Conservation (phyloP, 2,329 filamentous ascomycete genomes). For the Aspergillus sp. region DNA sequence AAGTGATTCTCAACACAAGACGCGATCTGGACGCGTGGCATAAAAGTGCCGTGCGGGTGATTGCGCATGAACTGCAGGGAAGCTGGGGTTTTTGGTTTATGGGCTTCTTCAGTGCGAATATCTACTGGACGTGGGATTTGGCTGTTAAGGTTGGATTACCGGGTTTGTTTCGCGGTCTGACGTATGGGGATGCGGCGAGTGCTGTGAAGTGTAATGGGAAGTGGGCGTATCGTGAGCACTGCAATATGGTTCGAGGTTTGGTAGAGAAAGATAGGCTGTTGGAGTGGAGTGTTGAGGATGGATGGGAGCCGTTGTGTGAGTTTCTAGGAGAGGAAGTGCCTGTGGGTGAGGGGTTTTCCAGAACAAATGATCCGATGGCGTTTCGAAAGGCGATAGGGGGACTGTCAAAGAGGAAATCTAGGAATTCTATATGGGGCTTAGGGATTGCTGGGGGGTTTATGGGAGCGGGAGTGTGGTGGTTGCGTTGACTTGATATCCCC, state of each 20-base stretch:
- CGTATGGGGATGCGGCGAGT: constrained; percentile 2
- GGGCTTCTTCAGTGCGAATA: constrained; percentile 5
- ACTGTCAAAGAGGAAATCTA: neutral
- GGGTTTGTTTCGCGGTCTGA: constrained; percentile 5
- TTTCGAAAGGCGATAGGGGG: neutral
- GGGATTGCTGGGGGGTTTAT: too few relatives aligned
- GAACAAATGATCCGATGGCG: neutral
- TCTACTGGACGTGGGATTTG: constrained; percentile 8
- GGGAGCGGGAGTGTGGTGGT: too few relatives aligned
- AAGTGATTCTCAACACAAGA: constrained; percentile 8
- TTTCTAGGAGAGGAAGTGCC: neutral
- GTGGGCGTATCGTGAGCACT: constrained; percentile 19
- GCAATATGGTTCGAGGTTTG: constrained; percentile 18
- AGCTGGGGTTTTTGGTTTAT: constrained; percentile 6
- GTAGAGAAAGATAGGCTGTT: constrained; percentile 16
- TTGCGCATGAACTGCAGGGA: constrained; percentile 4
- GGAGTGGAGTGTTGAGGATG: constrained; percentile 21
- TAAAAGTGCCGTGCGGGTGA: constrained; percentile 5
- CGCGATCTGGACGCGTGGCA: constrained; percentile 8
- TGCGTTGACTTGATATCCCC: too few relatives aligned
- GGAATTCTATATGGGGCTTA: too few relatives aligned
- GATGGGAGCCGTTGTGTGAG: constrained; percentile 23
- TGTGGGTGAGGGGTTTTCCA: neutral
- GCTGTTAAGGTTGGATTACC: constrained; percentile 5
- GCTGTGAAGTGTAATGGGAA: constrained; percentile 7